Conservation (phyloP, 1,139 yeast species). For the Magnusiomyces magnusii region DNA sequence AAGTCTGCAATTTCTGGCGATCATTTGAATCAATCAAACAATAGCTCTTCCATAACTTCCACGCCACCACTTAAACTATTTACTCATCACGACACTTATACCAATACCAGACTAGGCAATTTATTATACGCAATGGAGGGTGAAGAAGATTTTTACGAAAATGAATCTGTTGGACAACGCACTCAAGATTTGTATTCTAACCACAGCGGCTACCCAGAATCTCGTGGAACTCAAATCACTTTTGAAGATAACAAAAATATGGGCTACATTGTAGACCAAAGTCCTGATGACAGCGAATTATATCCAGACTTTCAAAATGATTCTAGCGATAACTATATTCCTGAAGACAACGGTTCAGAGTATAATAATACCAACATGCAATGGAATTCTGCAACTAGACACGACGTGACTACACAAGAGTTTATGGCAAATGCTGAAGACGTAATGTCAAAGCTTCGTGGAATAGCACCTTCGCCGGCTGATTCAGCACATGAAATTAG, state of each 20-base stretch:
- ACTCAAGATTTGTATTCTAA: constrained; percentile 4
- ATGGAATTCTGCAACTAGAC: constrained; percentile 14
- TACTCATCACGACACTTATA: constrained; percentile 14
- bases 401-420: constrained; percentile 15
- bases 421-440: constrained; percentile 15
- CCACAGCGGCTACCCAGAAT: background rate
- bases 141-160: background rate
- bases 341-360: background rate
- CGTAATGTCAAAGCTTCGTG: constrained; percentile 10
- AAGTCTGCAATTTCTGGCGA: background rate
- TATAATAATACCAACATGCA: background rate
- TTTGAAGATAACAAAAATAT: background rate
- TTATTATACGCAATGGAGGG: constrained; percentile 8
- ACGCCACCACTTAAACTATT: constrained; percentile 13
- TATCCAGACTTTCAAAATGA: background rate
- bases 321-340: background rate
- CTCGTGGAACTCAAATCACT: background rate
- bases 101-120: constrained; percentile 10
- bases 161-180: background rate
- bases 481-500: background rate
- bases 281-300: background rate
- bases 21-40: background rate
- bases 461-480: background rate
- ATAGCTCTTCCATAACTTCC: background rate
- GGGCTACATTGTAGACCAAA: background rate